A percentile compares a stretch with the other conserved stretches of the same genome.
Conservation (phyloP, 2,329 filamentous ascomycete species). For the Monascus ruber region DNA sequence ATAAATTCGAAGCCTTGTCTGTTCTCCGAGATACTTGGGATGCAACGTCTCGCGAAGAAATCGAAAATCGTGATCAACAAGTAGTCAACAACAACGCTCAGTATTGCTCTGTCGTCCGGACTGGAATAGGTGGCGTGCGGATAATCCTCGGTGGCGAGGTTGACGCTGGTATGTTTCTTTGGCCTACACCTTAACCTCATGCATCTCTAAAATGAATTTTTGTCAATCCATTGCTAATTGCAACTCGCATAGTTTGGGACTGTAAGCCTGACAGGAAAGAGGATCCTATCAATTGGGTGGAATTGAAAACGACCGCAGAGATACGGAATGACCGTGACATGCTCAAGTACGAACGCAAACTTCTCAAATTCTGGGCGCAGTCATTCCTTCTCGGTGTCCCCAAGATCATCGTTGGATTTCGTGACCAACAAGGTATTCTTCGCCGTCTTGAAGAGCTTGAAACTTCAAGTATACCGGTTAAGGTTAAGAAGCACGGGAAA, state of each 20-base stretch:
- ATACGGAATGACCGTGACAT: conserved; percentile 57
- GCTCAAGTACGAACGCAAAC: conserved; percentile 72
- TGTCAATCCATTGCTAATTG: too few species aligned
- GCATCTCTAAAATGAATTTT: too few species aligned
- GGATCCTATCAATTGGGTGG: conserved; percentile 77
- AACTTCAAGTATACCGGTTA: conserved; percentile 66
- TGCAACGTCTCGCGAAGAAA: conserved; percentile 59
- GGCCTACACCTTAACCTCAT: neutral
- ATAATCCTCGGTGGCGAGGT: conserved; percentile 87
- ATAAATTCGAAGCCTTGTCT: conserved; percentile 88
- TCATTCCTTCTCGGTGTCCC: conserved; percentile 89
- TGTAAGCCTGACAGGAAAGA: conserved; percentile 56
- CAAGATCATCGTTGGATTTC: conserved; percentile 82
- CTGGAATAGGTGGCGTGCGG: conserved; percentile 64
- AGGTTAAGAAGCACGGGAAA: conserved; percentile 55
- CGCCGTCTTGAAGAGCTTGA: conserved; percentile 64
- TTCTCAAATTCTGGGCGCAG: conserved; percentile 94
- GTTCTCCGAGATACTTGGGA: conserved; percentile 66
- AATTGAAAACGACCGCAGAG: conserved; percentile 80
- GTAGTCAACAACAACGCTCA: conserved; percentile 82
- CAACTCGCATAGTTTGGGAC: conserved; percentile 57
- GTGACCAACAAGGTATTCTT: conserved; percentile 61
- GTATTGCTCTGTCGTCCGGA: conserved; percentile 89
- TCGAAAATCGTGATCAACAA: conserved; percentile 61
- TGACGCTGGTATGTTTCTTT: conserved; percentile 56